A percentile compares a stretch with the other conserved stretches of the same genome.
These are phyloP conservation scores for Trichocomaceae sp. DNA, from an alignment of 2,329 filamentous ascomycete species.

Conservation along the genomic window DNA sequence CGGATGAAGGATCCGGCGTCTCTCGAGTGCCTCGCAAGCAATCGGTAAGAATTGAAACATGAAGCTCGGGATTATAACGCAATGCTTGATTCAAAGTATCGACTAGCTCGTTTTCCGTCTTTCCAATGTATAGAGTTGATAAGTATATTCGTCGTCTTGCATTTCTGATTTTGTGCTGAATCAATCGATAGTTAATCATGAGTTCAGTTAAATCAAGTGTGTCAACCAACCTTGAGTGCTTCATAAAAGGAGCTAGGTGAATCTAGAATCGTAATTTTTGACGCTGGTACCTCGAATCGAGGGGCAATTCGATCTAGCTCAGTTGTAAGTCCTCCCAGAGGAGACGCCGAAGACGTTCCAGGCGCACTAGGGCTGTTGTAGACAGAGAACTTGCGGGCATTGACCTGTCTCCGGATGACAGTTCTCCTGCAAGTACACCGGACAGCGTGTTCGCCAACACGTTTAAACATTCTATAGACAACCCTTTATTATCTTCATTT, in stretches of 20 bases:
- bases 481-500: neutral
- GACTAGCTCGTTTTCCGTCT: constrained; percentile 83
- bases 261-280: constrained; percentile 70
- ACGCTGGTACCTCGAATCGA: constrained; percentile 77
- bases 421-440: constrained; percentile 29
- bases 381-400: constrained; percentile 34
- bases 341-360: constrained; percentile 32
- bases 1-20: constrained; percentile 75
- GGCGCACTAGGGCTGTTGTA: constrained; percentile 22
- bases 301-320: constrained; percentile 87
- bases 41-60: constrained; percentile 85
- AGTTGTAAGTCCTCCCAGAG: constrained; percentile 54
- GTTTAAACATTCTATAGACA: constrained; percentile 31
- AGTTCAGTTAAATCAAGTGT: no score
- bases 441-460: constrained; percentile 33
- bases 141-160: constrained; percentile 79
- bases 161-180: constrained; percentile 68
- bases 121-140: constrained; percentile 95
- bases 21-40: constrained; percentile 86
- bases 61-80: constrained; percentile 64
- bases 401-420: constrained; percentile 25
- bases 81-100: constrained; percentile 69
- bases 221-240: constrained; percentile 64
- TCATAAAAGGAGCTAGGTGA: constrained; percentile 87
- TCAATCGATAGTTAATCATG: neutral